phyloP scores from a whole-genome alignment of 331 rosid species.

The Prunus yedoensis region DNA sequence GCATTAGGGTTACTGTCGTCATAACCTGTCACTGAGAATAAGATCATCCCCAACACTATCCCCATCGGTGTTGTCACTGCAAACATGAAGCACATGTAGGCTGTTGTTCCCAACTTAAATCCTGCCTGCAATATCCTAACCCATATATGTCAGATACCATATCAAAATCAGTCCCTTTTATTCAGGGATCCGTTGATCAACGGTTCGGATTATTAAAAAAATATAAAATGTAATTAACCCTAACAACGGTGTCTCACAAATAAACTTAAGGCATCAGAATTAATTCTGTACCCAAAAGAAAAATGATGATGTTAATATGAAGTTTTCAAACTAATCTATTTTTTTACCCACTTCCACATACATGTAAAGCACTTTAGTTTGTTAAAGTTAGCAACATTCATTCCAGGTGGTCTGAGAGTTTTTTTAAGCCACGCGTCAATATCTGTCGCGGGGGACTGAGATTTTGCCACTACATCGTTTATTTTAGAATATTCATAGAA shows the following conservation, averaged over 20 bases:
- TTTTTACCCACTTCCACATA: no score
- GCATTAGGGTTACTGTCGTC: conserved; percentile 84
- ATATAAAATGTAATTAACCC: no score
- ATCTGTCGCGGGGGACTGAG: background rate
- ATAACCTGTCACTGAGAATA: conserved; percentile 75
- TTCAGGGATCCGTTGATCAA: no score
- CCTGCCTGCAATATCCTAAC: conserved; percentile 57
- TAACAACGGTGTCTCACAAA: no score
- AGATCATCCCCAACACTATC: conserved; percentile 63
- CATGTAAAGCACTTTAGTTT: background rate
- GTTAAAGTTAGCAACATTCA: background rate
- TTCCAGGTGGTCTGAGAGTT: no score
- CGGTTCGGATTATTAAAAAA: no score
- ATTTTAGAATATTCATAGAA: background rate
- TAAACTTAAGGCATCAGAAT: no score
- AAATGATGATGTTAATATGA: no score
- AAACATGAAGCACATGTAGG: conserved; percentile 93
- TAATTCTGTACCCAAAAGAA: no score
- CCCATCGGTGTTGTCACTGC: conserved; percentile 94
- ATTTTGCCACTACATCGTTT: background rate
- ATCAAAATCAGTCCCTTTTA: no score
- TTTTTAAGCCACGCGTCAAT: background rate
- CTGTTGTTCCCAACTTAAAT: conserved; percentile 61
- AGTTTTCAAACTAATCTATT: no score
- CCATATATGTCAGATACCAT: background rate